phyloP scores from a whole-genome alignment of 768 basidiomycete species.

The Leucosporidium scottii region DNA sequence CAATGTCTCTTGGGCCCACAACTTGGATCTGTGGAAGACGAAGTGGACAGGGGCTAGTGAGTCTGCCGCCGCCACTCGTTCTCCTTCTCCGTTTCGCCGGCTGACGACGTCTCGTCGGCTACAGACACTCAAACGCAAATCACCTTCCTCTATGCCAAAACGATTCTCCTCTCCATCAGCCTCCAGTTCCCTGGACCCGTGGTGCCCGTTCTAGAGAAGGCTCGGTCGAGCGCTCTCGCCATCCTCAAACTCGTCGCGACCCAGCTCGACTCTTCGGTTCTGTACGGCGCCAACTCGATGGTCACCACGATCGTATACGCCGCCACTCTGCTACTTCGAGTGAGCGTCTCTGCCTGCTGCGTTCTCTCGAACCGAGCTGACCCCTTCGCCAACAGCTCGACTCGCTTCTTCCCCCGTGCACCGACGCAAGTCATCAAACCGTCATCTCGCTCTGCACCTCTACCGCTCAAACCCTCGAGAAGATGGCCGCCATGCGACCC shows the following conservation, averaged over 20 bases:
- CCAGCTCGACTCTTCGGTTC: constrained; percentile 5
- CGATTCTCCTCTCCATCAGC: constrained; percentile 20
- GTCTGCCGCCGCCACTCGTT: not conserved
- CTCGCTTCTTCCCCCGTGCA: no score
- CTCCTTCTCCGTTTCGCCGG: not conserved
- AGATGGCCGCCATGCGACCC: no score
- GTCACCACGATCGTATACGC: not conserved
- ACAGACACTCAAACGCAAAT: constrained; percentile 9
- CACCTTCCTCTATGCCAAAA: constrained; percentile 22
- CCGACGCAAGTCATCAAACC: no score
- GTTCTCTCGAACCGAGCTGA: no score
- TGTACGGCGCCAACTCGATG: constrained; percentile 6
- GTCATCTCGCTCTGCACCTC: no score
- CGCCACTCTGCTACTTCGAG: not conserved
- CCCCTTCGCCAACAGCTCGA: no score
- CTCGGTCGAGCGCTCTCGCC: constrained; percentile 10
- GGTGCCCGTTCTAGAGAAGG: constrained; percentile 23
- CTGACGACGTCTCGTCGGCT: not conserved
- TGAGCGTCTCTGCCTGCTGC: not conserved
- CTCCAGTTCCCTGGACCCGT: constrained; percentile 23
- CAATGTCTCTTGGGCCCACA: constrained; percentile 12
- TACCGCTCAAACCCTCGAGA: no score
- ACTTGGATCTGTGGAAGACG: constrained; percentile 3
- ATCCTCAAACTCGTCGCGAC: constrained; percentile 11
- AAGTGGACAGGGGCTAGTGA: constrained; percentile 4